Base-by-base conservation (phyloP, 768 basidiomycete genomes). In the Cystofilobasidium ferigula region DNA sequence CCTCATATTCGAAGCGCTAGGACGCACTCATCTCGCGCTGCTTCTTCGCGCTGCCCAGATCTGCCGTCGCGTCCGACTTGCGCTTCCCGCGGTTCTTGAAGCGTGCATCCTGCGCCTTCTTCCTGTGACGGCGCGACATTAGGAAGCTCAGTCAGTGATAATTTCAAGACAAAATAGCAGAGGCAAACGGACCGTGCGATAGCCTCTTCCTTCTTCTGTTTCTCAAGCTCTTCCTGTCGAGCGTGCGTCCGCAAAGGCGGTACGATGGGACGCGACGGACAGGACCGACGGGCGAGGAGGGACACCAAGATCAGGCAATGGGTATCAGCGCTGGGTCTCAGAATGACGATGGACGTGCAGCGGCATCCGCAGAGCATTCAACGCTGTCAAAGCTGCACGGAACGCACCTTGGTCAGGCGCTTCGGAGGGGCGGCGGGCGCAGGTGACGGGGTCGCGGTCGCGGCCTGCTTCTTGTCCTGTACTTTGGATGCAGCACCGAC, bases 121-220 rank as follows among this genome's bases (percentile, higher is more conserved):
- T 54, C 7, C 51, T 54, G 51, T 24, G 38, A 6, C 30, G 24
- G 12, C 18, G 7, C 24, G 48, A 28, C 8, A 24, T 7, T 9
- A 42, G 6, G 24, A 53, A 28, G 30, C 48, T 7, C 48, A 53
- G 48, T 24, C 7, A 32, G 22, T 8, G 22, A 42, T n/a, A 59
- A 43, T 12, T 12, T 35, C 38, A 59, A 42, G 54, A 43, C 22
- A 59, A n/a, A 43, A 62, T 24, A 48, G 34, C 30, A 47, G 10
- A 34, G 14, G 14, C 20, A 1, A n/a, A 24, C 64, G 45, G 7
- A 67, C 65, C 65, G 32, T 42, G 65, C 59, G 2, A 67, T 38
- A 16, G 65, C 65, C 12, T 67, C 65, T 22, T 54, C 65, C n/a
- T 40, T 61, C 65, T 61, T 67, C 34, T 61, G 59, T 32, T 61